phyloP scores from a whole-genome alignment of 257 asterid species.

The Knoxia roxburghii region DNA sequence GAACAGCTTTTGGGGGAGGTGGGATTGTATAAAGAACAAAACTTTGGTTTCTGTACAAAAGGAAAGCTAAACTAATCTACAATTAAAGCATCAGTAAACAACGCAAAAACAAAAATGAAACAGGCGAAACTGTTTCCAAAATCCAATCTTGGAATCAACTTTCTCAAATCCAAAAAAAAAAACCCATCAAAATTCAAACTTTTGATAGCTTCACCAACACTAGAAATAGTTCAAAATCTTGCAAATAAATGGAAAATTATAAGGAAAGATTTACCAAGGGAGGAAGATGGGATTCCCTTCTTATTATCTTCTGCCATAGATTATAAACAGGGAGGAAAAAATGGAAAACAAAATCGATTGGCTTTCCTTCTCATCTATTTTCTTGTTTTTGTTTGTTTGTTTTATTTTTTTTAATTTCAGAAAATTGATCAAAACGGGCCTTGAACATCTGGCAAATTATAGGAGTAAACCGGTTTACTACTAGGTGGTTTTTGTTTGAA shows the following conservation, averaged over 20 bases:
- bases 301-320: conserved; percentile 16
- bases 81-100: not conserved
- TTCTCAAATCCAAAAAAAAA: not conserved
- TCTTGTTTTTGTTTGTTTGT: not conserved
- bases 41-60: not conserved
- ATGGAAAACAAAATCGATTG: too few relatives aligned
- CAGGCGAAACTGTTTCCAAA: not conserved
- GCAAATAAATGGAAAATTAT: too few relatives aligned
- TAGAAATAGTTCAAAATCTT: too few relatives aligned
- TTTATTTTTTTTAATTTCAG: too few relatives aligned
- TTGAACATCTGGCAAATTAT: not conserved
- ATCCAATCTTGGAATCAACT: not conserved
- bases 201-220: not conserved
- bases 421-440: not conserved
- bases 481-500: too few relatives aligned
- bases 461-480: too few relatives aligned
- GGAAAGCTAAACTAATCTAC: not conserved
- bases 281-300: not conserved
- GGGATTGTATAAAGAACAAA: not conserved
- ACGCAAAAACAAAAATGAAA: too few relatives aligned
- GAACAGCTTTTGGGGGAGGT: too few relatives aligned
- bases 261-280: conserved; percentile 2
- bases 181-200: not conserved
- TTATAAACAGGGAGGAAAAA: not conserved
- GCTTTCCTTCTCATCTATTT: not conserved